phyloP scores from a whole-genome alignment of 192 early-diverging fungal species.

The Phycomyces blakesleeanus region DNA sequence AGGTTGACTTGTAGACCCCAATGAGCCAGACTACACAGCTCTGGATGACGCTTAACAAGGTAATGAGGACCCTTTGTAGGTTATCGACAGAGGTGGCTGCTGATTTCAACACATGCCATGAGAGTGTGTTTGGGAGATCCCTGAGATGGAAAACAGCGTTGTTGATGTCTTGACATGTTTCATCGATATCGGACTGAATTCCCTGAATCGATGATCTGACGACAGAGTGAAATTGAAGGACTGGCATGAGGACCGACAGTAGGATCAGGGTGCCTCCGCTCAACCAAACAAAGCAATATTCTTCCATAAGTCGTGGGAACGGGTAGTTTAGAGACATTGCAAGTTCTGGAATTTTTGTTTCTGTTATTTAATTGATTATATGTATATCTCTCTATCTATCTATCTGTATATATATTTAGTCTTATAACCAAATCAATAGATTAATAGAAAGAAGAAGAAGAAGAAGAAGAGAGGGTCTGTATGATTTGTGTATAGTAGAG shows the following conservation, averaged over 20 bases:
- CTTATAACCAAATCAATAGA: too few species aligned
- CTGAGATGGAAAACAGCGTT: too few species aligned
- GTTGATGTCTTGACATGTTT: too few species aligned
- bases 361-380: too few species aligned
- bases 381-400: too few species aligned
- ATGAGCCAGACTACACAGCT: slow-evolving; percentile 17
- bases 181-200: neutral
- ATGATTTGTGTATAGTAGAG: too few species aligned
- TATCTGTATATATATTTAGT: too few species aligned
- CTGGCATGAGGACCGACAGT: neutral
- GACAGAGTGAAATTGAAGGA: neutral
- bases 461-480: too few species aligned
- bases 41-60: slow-evolving; percentile 16
- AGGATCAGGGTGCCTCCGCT: neutral
- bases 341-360: too few species aligned
- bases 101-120: too few species aligned
- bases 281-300: neutral
- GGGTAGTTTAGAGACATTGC: neutral
- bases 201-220: neutral
- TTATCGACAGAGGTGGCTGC: slow-evolving; percentile 10
- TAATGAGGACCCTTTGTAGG: slow-evolving; percentile 14
- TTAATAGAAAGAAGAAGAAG: too few species aligned
- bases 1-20: slow-evolving; percentile 30
- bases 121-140: too few species aligned
- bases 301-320: neutral